Percentiles rank a stretch among this genome's conserved stretches.
These are phyloP conservation scores for Camelina laxa DNA, from an alignment of 345 rosid species.

Conservation along the genomic window DNA sequence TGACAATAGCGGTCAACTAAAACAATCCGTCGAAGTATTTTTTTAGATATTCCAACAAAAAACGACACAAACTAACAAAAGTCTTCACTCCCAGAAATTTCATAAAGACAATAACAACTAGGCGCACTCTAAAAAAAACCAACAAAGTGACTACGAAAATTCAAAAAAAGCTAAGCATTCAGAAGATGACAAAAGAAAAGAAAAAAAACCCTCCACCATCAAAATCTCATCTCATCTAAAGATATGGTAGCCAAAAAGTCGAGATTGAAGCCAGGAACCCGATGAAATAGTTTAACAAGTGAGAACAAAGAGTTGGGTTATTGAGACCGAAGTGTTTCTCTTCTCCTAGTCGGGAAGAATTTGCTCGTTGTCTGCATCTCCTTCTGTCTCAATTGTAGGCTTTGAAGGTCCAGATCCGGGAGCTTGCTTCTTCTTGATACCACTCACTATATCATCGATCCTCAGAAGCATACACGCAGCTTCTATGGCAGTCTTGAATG, in stretches of 20 bases:
- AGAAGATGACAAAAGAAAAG: not conserved
- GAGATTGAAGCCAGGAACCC: not conserved
- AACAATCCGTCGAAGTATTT: not conserved
- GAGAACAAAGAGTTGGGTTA: not conserved
- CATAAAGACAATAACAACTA: conserved; percentile 24
- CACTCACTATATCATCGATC: conserved; percentile 95
- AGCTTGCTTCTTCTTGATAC: conserved; percentile 92
- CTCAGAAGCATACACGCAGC: conserved; percentile 89
- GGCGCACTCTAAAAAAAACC: conserved; percentile 15
- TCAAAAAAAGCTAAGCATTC: conserved; percentile 25
- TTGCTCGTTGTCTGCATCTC: conserved; percentile 91
- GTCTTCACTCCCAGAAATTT: conserved; percentile 20
- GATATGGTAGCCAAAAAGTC: not conserved
- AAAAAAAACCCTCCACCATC: not conserved
- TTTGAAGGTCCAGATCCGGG: conserved; percentile 75
- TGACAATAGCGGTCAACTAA: conserved; percentile 27
- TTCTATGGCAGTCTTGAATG: conserved; percentile 90
- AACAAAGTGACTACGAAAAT: conserved; percentile 20
- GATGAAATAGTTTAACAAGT: not conserved
- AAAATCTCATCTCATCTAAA: conserved; percentile 18
- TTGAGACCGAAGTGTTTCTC: conserved; percentile 31
- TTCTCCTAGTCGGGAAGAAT: conserved; percentile 87
- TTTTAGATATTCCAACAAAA: not conserved
- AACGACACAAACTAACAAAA: not conserved
- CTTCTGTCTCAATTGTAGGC: conserved; percentile 87